Evolutionary conservation across 2,329 filamentous ascomycete species (phyloP).

Genomic region (Trichophyton verrucosum): DNA sequence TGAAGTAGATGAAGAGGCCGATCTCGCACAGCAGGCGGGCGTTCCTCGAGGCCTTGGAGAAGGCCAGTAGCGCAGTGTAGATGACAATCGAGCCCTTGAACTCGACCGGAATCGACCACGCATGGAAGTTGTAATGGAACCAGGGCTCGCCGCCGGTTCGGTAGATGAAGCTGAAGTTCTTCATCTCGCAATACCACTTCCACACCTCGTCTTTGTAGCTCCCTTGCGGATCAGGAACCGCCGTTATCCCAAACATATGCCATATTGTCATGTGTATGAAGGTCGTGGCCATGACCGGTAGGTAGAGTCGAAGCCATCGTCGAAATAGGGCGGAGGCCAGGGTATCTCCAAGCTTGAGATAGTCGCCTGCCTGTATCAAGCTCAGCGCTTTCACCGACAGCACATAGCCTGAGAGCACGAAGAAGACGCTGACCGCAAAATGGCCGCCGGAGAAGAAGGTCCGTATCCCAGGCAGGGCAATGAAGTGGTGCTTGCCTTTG

Average conservation of each 20-base stretch:
- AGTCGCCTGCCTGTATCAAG: slow-evolving; percentile 24
- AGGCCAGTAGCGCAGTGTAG: slow-evolving; percentile 46
- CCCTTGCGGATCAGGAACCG: slow-evolving; percentile 28
- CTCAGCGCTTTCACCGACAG: slow-evolving; percentile 29
- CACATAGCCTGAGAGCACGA: slow-evolving; percentile 39
- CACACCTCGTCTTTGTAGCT: slow-evolving; percentile 41
- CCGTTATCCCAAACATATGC: slow-evolving; percentile 42
- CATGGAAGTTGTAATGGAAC: slow-evolving; percentile 47
- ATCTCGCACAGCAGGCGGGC: slow-evolving; percentile 44
- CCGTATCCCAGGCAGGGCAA: slow-evolving; percentile 9
- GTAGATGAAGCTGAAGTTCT: slow-evolving; percentile 58
- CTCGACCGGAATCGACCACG: slow-evolving; percentile 54
- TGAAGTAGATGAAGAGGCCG: slow-evolving; percentile 49
- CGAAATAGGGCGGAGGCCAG: slow-evolving; percentile 35
- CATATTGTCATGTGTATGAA: slow-evolving; percentile 34
- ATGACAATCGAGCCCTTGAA: slow-evolving; percentile 52
- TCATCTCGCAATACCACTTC: slow-evolving; percentile 44
- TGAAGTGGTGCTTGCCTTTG: slow-evolving; percentile 11
- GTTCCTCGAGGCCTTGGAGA: slow-evolving; percentile 44
- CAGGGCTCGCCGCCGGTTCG: slow-evolving; percentile 45
- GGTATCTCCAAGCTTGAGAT: slow-evolving; percentile 6
- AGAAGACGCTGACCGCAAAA: slow-evolving; percentile 38
- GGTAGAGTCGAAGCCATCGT: slow-evolving; percentile 32
- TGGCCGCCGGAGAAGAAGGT: slow-evolving; percentile 28
- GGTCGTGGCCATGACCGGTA: slow-evolving; percentile 31